Conservation (phyloP, 768 basidiomycete genomes). For the Phanerochaete sordida region DNA sequence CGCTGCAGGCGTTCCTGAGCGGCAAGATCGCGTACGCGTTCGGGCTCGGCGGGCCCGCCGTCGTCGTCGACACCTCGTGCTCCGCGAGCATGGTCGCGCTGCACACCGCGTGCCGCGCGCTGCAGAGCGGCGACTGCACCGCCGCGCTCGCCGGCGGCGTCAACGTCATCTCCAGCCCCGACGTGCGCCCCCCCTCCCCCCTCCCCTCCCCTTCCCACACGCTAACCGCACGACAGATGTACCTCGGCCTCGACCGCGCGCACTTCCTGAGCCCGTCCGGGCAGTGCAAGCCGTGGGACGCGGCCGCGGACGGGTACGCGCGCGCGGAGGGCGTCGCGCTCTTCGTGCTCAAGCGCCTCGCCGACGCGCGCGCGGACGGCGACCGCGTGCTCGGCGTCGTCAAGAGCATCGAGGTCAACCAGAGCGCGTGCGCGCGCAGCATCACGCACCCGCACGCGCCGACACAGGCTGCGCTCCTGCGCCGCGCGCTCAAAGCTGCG, state of each 20-base stretch:
- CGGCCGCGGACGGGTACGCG: slow-evolving; percentile 69
- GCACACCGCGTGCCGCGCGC: slow-evolving; percentile 64
- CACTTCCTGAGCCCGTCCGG: slow-evolving; percentile 67
- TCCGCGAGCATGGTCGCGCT: slow-evolving; percentile 65
- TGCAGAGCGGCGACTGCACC: slow-evolving; percentile 60
- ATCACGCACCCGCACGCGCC: slow-evolving; percentile 71
- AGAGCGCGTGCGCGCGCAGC: slow-evolving; percentile 60
- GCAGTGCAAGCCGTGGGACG: slow-evolving; percentile 69
- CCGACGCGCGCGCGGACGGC: slow-evolving; percentile 61
- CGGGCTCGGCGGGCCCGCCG: slow-evolving; percentile 64
- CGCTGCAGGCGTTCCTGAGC: slow-evolving; percentile 61
- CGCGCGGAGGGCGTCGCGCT: slow-evolving; percentile 68
- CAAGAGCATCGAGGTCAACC: slow-evolving; percentile 67
- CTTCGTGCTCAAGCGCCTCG: slow-evolving; percentile 71
- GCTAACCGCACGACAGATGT: slow-evolving; percentile 44
- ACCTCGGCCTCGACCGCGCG: slow-evolving; percentile 61
- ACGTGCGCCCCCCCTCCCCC: slow-evolving; percentile 46
- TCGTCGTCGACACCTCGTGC: slow-evolving; percentile 73
- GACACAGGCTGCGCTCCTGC: slow-evolving; percentile 58
- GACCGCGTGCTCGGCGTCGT: slow-evolving; percentile 70
- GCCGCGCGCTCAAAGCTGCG: slow-evolving; percentile 40
- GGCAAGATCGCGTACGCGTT: slow-evolving; percentile 71
- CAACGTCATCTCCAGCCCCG: slow-evolving; percentile 65
- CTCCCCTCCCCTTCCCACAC: neutral
- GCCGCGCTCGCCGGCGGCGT: slow-evolving; percentile 75